Evolutionary conservation across 352 stramenopile species (phyloP).

Genomic region (Globisporangium alternatum): DNA sequence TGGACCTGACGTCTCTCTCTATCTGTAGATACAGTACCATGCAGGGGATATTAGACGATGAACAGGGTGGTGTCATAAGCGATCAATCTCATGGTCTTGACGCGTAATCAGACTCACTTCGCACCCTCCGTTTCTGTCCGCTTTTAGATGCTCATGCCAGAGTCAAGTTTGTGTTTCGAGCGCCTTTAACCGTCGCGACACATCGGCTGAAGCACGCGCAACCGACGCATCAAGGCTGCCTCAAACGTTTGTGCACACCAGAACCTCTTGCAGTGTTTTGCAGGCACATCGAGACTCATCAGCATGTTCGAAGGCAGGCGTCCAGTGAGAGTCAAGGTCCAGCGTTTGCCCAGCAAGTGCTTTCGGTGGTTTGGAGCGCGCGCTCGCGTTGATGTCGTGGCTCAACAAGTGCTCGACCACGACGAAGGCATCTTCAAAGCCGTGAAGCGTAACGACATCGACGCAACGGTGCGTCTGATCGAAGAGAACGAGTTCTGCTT

Average conservation of each 20-base stretch:
- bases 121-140: not conserved
- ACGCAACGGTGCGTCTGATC: slow-evolving; percentile 26
- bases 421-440: slow-evolving; percentile 53
- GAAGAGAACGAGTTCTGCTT: slow-evolving; percentile 34
- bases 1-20: slow-evolving; percentile 47
- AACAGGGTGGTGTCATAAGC: not conserved
- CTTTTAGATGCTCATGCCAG: not conserved
- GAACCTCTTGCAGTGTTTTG: too few species aligned
- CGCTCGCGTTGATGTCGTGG: slow-evolving; percentile 49
- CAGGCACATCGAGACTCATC: not conserved
- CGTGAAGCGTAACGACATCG: slow-evolving; percentile 43
- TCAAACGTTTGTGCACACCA: not conserved
- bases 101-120: not conserved
- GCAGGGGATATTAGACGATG: not conserved
- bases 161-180: not conserved
- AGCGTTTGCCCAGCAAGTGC: slow-evolving; percentile 20
- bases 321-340: slow-evolving; percentile 17
- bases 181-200: slow-evolving; percentile 5
- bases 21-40: slow-evolving; percentile 34
- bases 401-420: slow-evolving; percentile 54
- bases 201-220: not conserved
- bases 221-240: not conserved
- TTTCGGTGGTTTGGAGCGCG: slow-evolving; percentile 23
- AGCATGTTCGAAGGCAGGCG: slow-evolving; percentile 9
- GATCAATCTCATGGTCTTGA: not conserved